A percentile compares a stretch with the other conserved stretches of the same genome.
phyloP scores from a whole-genome alignment of 2,329 filamentous ascomycete species.

The Claviceps purpurea region DNA sequence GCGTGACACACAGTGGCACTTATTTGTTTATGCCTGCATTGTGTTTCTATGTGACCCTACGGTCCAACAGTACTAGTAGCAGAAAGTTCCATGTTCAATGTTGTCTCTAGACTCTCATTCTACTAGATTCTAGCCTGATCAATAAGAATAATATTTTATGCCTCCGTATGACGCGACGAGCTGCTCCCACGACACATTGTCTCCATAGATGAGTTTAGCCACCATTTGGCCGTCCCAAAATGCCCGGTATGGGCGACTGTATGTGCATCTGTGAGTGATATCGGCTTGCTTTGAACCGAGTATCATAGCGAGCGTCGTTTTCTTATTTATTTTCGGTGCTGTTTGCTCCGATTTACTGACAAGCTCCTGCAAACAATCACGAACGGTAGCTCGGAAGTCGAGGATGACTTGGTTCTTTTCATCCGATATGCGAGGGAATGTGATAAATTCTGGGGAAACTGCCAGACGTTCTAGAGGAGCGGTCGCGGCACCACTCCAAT shows the following conservation, averaged over 20 bases:
- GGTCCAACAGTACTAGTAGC: too few species aligned
- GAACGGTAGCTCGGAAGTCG: conserved; percentile 1
- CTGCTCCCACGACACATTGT: conserved; percentile 2
- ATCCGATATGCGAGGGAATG: conserved; percentile 3
- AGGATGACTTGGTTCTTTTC: conserved; percentile 4
- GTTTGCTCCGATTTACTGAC: conserved; percentile 1
- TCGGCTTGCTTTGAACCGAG: conserved; percentile 4
- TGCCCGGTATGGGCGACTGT: conserved; percentile 4
- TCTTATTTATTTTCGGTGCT: too few species aligned
- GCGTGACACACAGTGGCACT: too few species aligned
- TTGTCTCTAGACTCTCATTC: too few species aligned
- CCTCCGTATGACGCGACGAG: conserved; percentile 3
- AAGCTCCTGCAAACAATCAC: conserved; percentile 4
- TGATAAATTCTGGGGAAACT: conserved; percentile 6
- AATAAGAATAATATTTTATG: background rate
- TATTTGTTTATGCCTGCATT: too few species aligned
- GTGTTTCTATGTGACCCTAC: too few species aligned
- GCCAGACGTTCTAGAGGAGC: conserved; percentile 4
- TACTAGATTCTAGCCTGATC: too few species aligned
- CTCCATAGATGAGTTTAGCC: conserved; percentile 2
- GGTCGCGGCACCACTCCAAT: conserved; percentile 1
- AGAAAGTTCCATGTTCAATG: too few species aligned
- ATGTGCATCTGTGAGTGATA: conserved; percentile 5
- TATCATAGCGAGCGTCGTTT: conserved; percentile 4
- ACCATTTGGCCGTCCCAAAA: conserved; percentile 4